These are phyloP conservation scores for Neltuma alba DNA, from an alignment of 306 rosid genomes.

Conservation along the genomic window DNA sequence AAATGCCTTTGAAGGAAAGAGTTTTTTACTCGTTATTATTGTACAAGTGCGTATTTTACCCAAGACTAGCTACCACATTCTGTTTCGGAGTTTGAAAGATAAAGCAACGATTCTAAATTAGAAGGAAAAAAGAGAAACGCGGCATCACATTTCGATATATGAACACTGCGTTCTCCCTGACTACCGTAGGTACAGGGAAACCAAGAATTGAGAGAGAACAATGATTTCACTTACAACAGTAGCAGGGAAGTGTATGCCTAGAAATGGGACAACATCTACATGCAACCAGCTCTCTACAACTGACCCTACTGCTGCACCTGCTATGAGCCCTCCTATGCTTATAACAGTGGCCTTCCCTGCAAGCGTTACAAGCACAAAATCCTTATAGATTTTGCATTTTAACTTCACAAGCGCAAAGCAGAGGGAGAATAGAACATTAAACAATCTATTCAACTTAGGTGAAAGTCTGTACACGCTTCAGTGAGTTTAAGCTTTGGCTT, in stretches of 20 bases:
- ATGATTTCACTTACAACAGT: constrained; percentile 86
- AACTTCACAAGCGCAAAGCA: neutral
- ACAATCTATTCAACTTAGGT: neutral
- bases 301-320: constrained; percentile 93
- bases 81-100: constrained; percentile 58
- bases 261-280: constrained; percentile 94
- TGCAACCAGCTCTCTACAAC: constrained; percentile 94
- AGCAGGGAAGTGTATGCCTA: constrained; percentile 95
- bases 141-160: constrained; percentile 40
- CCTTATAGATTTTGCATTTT: neutral
- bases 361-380: constrained; percentile 35
- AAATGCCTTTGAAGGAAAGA: neutral
- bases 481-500: neutral
- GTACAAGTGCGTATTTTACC: neutral
- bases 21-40: neutral
- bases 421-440: neutral
- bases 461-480: neutral
- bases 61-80: constrained; percentile 35
- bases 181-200: constrained; percentile 88
- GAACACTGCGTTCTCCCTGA: constrained; percentile 37
- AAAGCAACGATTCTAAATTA: constrained; percentile 50
- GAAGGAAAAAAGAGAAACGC: constrained; percentile 32
- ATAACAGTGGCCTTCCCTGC: constrained; percentile 93
- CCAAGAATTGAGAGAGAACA: constrained; percentile 85
- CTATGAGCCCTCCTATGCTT: constrained; percentile 91